Conservation (phyloP, 306 rosid species). For the Dalbergia oliveri region DNA sequence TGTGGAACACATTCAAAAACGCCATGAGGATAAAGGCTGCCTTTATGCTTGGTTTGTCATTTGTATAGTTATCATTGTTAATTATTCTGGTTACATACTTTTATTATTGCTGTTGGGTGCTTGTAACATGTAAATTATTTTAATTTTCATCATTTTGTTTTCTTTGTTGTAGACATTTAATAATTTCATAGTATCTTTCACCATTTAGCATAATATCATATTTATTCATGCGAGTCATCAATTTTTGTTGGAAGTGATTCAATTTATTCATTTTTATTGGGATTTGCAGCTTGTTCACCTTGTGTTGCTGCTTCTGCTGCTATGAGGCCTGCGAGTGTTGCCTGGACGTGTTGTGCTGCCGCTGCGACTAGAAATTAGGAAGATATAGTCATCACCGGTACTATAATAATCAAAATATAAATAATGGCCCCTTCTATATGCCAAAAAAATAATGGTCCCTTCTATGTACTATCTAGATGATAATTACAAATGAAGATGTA, state of each 20-base stretch:
- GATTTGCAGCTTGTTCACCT: slow-evolving; percentile 40
- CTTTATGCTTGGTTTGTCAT: slow-evolving; percentile 56
- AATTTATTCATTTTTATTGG: not conserved
- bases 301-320: slow-evolving; percentile 54
- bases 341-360: slow-evolving; percentile 41
- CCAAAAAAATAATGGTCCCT: not conserved
- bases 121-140: slow-evolving; percentile 13
- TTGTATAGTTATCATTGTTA: slow-evolving; percentile 32
- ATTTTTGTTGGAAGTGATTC: slow-evolving; percentile 10
- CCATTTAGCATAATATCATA: not conserved
- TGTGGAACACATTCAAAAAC: slow-evolving; percentile 46
- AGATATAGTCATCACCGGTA: not conserved
- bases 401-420: not conserved
- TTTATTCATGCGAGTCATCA: not conserved
- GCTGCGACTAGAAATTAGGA: slow-evolving; percentile 15
- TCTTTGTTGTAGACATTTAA: slow-evolving; percentile 32
- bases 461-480: slow-evolving; percentile 20
- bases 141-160: slow-evolving; percentile 41
- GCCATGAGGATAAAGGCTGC: slow-evolving; percentile 53
- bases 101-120: slow-evolving; percentile 7
- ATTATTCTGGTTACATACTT: not conserved
- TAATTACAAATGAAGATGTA: slow-evolving; percentile 23
- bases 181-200: slow-evolving; percentile 35
- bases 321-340: slow-evolving; percentile 49
- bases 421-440: not conserved